These are phyloP conservation scores for Thymus quinquecostatus DNA, from an alignment of 257 asterid species.

Conservation along the genomic window DNA sequence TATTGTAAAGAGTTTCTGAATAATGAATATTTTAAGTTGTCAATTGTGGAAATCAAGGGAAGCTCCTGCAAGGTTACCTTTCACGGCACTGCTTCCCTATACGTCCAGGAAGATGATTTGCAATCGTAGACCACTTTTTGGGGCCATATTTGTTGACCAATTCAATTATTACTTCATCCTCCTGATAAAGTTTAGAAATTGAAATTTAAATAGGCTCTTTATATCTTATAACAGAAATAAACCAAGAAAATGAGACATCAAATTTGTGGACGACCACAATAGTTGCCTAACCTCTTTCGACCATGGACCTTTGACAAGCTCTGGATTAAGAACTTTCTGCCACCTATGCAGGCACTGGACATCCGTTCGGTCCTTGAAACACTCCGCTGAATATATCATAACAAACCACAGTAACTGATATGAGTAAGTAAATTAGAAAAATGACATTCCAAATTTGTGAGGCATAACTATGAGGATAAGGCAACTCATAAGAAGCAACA, in stretches of 20 bases:
- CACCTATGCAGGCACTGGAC: conserved; percentile 99
- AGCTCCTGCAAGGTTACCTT: conserved; percentile 57
- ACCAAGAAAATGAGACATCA: conserved; percentile 17
- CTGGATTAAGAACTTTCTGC: conserved; percentile 99
- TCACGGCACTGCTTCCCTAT: conserved; percentile 99
- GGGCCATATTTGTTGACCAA: conserved; percentile 87
- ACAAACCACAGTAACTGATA: conserved; percentile 27
- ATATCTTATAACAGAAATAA: conserved; percentile 9
- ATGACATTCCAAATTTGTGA: no score
- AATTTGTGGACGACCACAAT: conserved; percentile 28
- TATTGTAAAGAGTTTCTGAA: not conserved
- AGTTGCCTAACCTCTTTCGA: conserved; percentile 78
- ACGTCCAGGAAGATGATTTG: conserved; percentile 96
- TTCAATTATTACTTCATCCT: conserved; percentile 84
- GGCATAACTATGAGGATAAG: no score
- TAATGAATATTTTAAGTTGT: not conserved
- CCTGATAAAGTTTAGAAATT: conserved; percentile 50
- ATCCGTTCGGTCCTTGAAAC: conserved; percentile 94
- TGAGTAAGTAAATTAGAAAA: not conserved
- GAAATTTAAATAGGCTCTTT: conserved; percentile 24
- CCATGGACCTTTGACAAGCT: conserved; percentile 99
- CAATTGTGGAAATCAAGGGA: conserved; percentile 21
- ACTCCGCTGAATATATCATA: conserved; percentile 67
- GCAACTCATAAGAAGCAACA: no score
- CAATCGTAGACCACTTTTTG: conserved; percentile 96